Evolutionary conservation across 306 rosid genomes (phyloP).

Genomic region (Myrica gale): DNA sequence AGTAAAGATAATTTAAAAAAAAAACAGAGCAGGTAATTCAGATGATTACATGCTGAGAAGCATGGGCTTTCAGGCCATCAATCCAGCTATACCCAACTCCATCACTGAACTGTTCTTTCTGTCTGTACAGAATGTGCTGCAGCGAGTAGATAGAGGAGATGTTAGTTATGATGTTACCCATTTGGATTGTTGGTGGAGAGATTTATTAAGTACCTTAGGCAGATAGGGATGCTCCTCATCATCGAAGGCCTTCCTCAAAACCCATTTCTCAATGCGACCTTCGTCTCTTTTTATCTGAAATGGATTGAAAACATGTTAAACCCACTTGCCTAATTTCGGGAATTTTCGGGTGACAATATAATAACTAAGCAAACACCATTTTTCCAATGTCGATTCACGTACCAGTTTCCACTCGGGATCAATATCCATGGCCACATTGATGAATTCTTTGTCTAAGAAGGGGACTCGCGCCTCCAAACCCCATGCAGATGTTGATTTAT

Average conservation of each 20-base stretch:
- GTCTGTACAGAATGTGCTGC: slow-evolving; percentile 92
- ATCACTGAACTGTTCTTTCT: slow-evolving; percentile 96
- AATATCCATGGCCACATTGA: slow-evolving; percentile 76
- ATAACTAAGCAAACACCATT: neutral
- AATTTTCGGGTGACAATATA: neutral
- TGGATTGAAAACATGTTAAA: neutral
- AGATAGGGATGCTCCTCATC: slow-evolving; percentile 87
- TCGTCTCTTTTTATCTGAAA: slow-evolving; percentile 68
- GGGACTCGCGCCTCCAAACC: slow-evolving; percentile 96
- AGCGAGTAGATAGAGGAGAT: slow-evolving; percentile 18
- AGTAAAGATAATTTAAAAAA: neutral
- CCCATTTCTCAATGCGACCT: slow-evolving; percentile 90
- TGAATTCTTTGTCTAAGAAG: slow-evolving; percentile 81
- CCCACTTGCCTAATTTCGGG: neutral
- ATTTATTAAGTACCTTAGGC: slow-evolving; percentile 62
- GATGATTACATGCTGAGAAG: slow-evolving; percentile 69
- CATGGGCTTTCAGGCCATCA: slow-evolving; percentile 89
- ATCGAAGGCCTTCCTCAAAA: slow-evolving; percentile 86
- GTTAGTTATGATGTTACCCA: slow-evolving; percentile 16
- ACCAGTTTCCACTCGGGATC: slow-evolving; percentile 85
- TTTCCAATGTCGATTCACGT: slow-evolving; percentile 2
- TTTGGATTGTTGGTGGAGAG: neutral
- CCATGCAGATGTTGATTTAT: slow-evolving; percentile 93
- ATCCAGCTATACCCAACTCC: slow-evolving; percentile 99
- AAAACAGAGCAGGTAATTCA: neutral